A percentile compares a stretch with the other conserved stretches of the same genome.
Evolutionary conservation across 768 basidiomycete genomes (phyloP).

Genomic region (Naganishia vishniacii): DNA sequence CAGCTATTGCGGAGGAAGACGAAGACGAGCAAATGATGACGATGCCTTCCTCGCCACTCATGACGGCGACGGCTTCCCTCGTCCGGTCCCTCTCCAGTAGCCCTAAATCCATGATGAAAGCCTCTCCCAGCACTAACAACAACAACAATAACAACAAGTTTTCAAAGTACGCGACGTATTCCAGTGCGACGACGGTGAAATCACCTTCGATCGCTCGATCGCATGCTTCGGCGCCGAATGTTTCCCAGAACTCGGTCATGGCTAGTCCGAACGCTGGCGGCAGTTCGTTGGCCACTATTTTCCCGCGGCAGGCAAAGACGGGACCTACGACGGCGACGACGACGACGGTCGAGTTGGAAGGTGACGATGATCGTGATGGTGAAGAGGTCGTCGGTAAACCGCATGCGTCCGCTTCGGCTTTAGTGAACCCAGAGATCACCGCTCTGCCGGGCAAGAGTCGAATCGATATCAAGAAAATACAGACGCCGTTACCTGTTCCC

Average conservation of each 20-base stretch:
- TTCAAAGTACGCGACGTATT: constrained; percentile 6
- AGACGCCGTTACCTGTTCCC: constrained; percentile 1
- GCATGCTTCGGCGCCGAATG: constrained; percentile 1
- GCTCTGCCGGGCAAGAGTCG: neutral
- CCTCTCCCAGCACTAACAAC: constrained; percentile 2
- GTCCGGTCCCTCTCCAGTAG: constrained; percentile 3
- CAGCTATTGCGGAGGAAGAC: constrained; percentile 6
- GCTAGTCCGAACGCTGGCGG: constrained; percentile 11
- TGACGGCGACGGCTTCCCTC: constrained; percentile 6
- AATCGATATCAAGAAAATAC: constrained; percentile 5
- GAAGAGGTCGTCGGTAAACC: too few relatives aligned
- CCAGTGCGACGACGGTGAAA: neutral
- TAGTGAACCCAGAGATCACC: neutral
- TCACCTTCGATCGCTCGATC: constrained; percentile 5
- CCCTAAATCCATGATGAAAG: neutral
- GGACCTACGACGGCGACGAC: constrained; percentile 12
- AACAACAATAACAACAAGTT: too few relatives aligned
- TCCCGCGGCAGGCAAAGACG: constrained; percentile 15
- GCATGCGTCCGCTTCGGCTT: neutral
- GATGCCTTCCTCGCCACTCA: neutral
- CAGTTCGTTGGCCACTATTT: constrained; percentile 6
- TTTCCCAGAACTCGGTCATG: neutral
- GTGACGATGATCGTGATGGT: neutral
- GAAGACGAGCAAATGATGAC: too few relatives aligned
- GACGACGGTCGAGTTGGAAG: constrained; percentile 14